Base-by-base conservation (phyloP, 768 basidiomycete genomes). In the Hericium alpestre region DNA sequence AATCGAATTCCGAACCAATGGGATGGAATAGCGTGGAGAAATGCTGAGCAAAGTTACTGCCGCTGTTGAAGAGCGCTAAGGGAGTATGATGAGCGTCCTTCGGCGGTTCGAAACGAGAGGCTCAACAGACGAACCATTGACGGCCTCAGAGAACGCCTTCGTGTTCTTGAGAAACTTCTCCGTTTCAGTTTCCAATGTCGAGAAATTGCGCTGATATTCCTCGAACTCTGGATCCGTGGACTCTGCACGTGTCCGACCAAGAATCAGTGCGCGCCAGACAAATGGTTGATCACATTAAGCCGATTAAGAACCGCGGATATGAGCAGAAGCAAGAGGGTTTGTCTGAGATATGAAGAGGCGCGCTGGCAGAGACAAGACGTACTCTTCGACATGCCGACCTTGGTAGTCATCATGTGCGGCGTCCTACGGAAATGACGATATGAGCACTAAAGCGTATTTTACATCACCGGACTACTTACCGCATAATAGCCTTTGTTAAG, bases 341-440 rank as follows among this genome's bases (percentile, higher is more conserved):
- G 32, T 22, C 20, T 32, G 18, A 38, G 22, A 20, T 7, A 32
- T 32, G 32, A 32, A 47, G 15, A 39, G 16, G 55, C 20, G 39
- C 15, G 22, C 16, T 46, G 12, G 22, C 2, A 20, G 18, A 38
- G 3, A 38, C 20, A 50, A 38, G 40, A 65, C 71, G 61, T 67
- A 95, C 95, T 94, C 80, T 95, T 95, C 38, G 93, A 71, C 82
- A 93, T 86, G 32, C 96, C 96, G 64, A 88, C 85, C 75, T 84
- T 90, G 65, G 80, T 79, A 57, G 87, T 90, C 68, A 99, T 75
- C 66, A 90, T 73, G 72, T 93, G 92, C 66, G 96, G 96, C 55
- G 94, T 93, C 66, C 94, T 92, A 43, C 10, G 22, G 41, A 37
- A 67, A 38, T 43, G 37, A 32, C 22, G n/a, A 53, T 37, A 53